phyloP scores from a whole-genome alignment of 768 basidiomycete species.

The Tylopilus sp. region DNA sequence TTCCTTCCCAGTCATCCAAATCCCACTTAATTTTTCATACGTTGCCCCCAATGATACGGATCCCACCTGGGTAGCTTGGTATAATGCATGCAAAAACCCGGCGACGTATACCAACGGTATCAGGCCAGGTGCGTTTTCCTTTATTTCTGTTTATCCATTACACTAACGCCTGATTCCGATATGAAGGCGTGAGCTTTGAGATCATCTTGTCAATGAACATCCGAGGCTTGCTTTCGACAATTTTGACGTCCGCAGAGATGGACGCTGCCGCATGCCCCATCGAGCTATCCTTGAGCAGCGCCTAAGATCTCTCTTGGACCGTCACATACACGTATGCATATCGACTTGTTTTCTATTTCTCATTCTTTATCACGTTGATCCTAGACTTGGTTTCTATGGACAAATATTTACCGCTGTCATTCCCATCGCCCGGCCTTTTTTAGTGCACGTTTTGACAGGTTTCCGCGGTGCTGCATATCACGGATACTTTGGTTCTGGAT shows the following conservation, averaged over 20 bases:
- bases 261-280: conserved; percentile 66
- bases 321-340: neutral
- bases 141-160: neutral
- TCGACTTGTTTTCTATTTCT: conserved; percentile 8
- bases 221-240: conserved; percentile 56
- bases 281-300: conserved; percentile 53
- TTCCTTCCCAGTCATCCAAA: conserved; percentile 53
- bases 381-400: conserved; percentile 9
- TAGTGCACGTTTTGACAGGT: neutral
- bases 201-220: conserved; percentile 67
- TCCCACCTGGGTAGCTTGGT: conserved; percentile 78
- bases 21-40: conserved; percentile 87
- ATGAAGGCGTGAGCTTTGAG: conserved; percentile 54
- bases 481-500: neutral
- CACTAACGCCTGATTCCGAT: conserved; percentile 6
- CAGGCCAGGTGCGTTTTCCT: conserved; percentile 52
- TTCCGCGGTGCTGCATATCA: no score
- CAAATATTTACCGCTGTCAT: conserved; percentile 2
- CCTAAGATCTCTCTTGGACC: conserved; percentile 28
- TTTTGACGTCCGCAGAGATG: conserved; percentile 52
- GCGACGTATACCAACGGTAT: conserved; percentile 44
- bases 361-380: conserved; percentile 3
- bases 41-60: conserved; percentile 76
- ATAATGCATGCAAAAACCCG: conserved; percentile 70
- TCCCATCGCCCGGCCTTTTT: neutral